Base-by-base conservation (phyloP, 2,329 filamentous ascomycete genomes). In the Penicillium sp. region DNA sequence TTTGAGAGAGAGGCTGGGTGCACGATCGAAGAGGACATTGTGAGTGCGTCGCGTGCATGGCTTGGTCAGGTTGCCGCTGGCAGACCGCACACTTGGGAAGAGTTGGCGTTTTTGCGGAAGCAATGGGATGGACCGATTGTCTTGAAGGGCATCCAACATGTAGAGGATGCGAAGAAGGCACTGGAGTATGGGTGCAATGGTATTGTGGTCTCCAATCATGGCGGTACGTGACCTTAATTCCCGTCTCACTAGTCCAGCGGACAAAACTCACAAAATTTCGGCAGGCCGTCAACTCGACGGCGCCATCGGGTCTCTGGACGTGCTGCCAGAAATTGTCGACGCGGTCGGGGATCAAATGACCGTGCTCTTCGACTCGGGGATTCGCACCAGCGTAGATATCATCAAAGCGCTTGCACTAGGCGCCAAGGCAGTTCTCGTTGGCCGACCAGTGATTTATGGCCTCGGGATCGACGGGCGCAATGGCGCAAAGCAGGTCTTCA, bases 81-180 rank as follows among this genome's bases (percentile, higher is more conserved):
- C 0, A 73, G 73, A 14, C 78, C 80, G 44, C 85, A 85, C 64
- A 77, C 78, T 0, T 90, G 88, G 88, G 82, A 85, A 1, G 79
- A 90, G 39, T 71, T 90, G 37, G 76, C 77, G n/a, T 77, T 85
- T 50, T 68, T 90, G 61, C 79, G 82, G 62, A 76, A 82, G 65
- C 71, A 87, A 58, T 90, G 87, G 85, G 79, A 85, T 60, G 86
- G 87, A 0, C 85, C 87, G 0, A 84, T 91, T 54, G 82, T 85
- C 60, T 78, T 86, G 37, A 88, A 89, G 71, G 86, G 85, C 0
- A 84, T 82, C 55, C 81, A 83, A 65, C 79, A 77, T 46, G 75
- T 81, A 2, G 79, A 75, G 1, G 82, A 85, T 66, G 82, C 82
- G 14, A 71, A 68, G 52, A 73, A 76, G 56, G 79, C 78, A 2